Evolutionary conservation across 2,329 filamentous ascomycete species (phyloP), one percentile per base, ranked within the genome.

Genomic region (Emydomyces testavorans): DNA sequence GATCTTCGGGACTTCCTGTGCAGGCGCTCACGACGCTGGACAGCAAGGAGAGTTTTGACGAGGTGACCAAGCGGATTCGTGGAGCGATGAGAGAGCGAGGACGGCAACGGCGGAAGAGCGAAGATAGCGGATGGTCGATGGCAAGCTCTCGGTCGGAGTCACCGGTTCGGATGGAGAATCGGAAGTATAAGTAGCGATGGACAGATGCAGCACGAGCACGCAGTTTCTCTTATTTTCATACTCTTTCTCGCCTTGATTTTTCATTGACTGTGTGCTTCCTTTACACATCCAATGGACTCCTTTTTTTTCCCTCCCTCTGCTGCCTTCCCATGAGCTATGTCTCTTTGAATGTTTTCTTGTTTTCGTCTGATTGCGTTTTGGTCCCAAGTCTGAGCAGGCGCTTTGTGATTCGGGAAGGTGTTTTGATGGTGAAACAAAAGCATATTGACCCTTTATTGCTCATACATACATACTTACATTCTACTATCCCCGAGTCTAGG

Each of bases 61-160:
- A 93, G 65, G 86, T 94, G 1, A 88, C 79, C 60, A 78, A 79
- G 65, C 87, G 84, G 70, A 88, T 96, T 56, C 76, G 85, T 46
- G 83, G 81, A 56, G 87, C 87, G 3, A 94, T 96, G 85, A 72
- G 75, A 56, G 82, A 88, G 63, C 70, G 85, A n/a, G 82, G 82
- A 2, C 76, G 81, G 61, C 74, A 68, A 53, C 66, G 74, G 48
- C 71, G 74, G 41, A 66, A 65, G 44, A 69, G 65, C 43, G 66
- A 67, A 49, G 68, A 69, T 48, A 58, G 59, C n/a, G 50, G 41
- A 21, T 66, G 64, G 62, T 65, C 66, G 32, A 60, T 65, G 60
- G 61, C 57, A 39, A 67, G 64, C 48, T 64, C 65, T 4, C 63
- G 62, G 10, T 59, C 64, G 29, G 52, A 55, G n/a, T 66, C 64